A percentile compares a stretch with the other conserved stretches of the same genome.
These are phyloP conservation scores for Triadica sebifera DNA, from an alignment of 345 rosid genomes.

Conservation along the genomic window DNA sequence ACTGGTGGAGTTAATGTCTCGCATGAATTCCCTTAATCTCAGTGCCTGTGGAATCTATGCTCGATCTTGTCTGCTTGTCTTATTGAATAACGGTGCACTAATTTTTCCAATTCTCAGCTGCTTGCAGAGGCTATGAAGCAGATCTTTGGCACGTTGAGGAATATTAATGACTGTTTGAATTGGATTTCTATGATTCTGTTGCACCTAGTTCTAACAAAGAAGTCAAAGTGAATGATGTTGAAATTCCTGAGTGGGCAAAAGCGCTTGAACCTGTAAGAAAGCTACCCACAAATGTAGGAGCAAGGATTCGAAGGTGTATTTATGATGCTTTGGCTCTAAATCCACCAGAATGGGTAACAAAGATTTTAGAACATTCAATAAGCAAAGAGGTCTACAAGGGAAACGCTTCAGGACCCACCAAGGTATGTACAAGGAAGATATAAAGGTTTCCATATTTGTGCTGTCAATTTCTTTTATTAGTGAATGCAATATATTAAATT, in stretches of 20 bases:
- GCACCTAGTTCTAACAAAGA: constrained; percentile 9
- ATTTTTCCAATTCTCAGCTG: constrained; percentile 35
- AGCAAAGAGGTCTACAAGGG: constrained; percentile 43
- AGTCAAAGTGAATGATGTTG: constrained; percentile 11
- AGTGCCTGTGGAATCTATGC: not conserved
- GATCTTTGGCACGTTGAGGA: constrained; percentile 32
- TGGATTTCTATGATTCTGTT: constrained; percentile 19
- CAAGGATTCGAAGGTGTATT: constrained; percentile 36
- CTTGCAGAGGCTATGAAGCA: constrained; percentile 43
- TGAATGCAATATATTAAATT: not conserved
- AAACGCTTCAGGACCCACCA: constrained; percentile 47
- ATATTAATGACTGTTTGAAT: constrained; percentile 15
- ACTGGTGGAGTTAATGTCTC: not conserved
- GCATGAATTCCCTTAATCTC: not conserved
- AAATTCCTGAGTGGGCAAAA: constrained; percentile 40
- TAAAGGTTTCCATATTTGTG: not conserved
- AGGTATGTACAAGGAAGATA: constrained; percentile 19
- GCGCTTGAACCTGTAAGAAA: constrained; percentile 36
- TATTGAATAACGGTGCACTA: constrained; percentile 21
- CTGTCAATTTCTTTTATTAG: not conserved
- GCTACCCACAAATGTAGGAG: constrained; percentile 45
- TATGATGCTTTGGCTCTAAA: constrained; percentile 31
- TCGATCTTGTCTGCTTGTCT: constrained; percentile 13
- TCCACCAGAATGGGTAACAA: constrained; percentile 44
- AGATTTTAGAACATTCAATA: constrained; percentile 33